Percentiles rank a stretch among this genome's conserved stretches.
These are phyloP conservation scores for Dujonia santamariae DNA, from an alignment of 1,139 yeast species.

Conservation along the genomic window DNA sequence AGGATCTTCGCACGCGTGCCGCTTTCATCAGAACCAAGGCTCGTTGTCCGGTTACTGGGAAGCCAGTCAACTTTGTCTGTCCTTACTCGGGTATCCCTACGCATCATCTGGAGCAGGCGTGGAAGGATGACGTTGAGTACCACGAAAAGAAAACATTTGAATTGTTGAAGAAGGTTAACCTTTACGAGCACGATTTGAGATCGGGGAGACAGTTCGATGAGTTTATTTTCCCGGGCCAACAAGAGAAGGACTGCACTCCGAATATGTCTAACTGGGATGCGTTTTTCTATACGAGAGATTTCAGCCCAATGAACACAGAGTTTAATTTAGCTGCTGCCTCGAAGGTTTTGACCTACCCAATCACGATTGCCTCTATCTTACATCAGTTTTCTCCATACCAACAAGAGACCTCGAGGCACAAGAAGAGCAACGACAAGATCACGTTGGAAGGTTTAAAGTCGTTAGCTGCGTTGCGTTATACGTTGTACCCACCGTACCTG, in stretches of 20 bases:
- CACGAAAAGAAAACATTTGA: constrained; percentile 68
- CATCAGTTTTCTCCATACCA: constrained; percentile 86
- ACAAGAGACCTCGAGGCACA: neutral
- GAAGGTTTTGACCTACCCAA: constrained; percentile 88
- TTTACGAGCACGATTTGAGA: constrained; percentile 91
- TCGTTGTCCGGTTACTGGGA: constrained; percentile 84
- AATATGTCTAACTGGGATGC: constrained; percentile 90
- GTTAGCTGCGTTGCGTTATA: constrained; percentile 84
- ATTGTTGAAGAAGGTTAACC: constrained; percentile 77
- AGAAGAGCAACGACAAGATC: constrained; percentile 49
- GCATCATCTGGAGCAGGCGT: constrained; percentile 85
- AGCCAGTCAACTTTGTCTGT: constrained; percentile 80
- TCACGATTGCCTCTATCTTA: constrained; percentile 80
- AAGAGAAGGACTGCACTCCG: constrained; percentile 72
- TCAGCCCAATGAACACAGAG: constrained; percentile 94
- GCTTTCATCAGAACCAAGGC: constrained; percentile 87
- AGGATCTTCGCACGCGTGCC: constrained; percentile 85
- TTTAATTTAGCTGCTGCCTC: constrained; percentile 95
- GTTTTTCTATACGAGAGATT: constrained; percentile 87
- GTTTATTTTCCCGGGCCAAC: constrained; percentile 85
- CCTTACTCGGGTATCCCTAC: constrained; percentile 96
- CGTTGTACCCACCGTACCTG: constrained; percentile 73
- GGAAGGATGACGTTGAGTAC: constrained; percentile 77
- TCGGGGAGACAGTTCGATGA: constrained; percentile 94
- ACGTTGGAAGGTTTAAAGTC: constrained; percentile 92